Evolutionary conservation across 306 rosid genomes (phyloP), one percentile per base, ranked within the genome.

Genomic region (Medicago arabica): DNA sequence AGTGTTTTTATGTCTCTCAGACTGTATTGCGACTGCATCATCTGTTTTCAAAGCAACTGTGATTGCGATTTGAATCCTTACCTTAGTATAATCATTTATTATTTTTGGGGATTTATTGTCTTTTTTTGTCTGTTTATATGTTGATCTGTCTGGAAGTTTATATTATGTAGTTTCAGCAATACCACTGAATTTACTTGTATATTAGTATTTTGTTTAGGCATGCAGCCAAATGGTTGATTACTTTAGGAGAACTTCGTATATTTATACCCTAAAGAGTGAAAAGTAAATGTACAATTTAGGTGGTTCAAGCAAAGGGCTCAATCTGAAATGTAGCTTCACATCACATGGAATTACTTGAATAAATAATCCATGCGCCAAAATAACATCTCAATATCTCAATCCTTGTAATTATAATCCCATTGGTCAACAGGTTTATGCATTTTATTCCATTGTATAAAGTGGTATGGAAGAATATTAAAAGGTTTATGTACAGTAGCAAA

Each of bases 111-210:
- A 16, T 11, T 49, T 10, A 55, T 23, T 7, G 53, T 38, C 4
- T 59, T 60, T 72, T 10, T 53, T 17, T 16, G 55, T 12, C 49
- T 19, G 9, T 67, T 68, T 63, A 19, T 62, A 19, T 69, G 16
- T 71, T 82, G 65, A 57, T 47, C 66, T 82, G 66, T 55, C 44
- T 40, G 31, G 53, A 55, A 58, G 41, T 53, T 71, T 58, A 46
- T 65, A 23, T 31, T 72, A 14, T 39, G 49, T 51, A 49, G 53
- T 71, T 54, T 76, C 3, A 55, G n/a, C 47, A 57, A 28, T 58
- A 77, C 43, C 4, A 14, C 18, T 65, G 75, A 36, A 40, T 47
- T 47, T 44, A 5, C 77, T 25, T 55, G 10, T 70, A 18, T 80
- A 21, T 47, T 58, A 34, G 14, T 59, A 1, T 67, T 74, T 75